phyloP scores from a whole-genome alignment of 2,329 filamentous ascomycete species.

The Helotiales sp. region DNA sequence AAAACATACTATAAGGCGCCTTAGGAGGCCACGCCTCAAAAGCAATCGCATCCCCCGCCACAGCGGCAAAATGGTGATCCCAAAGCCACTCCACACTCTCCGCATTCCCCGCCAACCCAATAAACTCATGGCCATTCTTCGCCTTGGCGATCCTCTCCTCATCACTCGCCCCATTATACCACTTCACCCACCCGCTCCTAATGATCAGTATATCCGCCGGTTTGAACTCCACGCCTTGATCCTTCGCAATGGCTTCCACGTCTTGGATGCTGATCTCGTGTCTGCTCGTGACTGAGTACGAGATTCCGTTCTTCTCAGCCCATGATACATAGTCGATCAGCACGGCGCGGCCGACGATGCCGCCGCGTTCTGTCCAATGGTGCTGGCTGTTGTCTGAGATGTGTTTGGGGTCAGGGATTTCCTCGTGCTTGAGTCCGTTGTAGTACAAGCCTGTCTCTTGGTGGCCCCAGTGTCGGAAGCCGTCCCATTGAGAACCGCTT shows the following conservation, averaged over 20 bases:
- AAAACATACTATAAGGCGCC: constrained; percentile 20
- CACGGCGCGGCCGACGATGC: constrained; percentile 60
- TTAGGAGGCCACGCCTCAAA: constrained; percentile 40
- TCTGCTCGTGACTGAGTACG: constrained; percentile 45
- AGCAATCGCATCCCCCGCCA: constrained; percentile 37
- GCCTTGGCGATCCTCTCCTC: constrained; percentile 22
- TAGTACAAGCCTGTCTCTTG: constrained; percentile 40
- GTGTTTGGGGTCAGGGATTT: constrained; percentile 44
- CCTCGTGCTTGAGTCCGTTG: constrained; percentile 40
- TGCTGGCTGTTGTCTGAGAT: constrained; percentile 37
- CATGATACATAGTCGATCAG: constrained; percentile 56
- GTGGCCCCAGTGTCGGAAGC: constrained; percentile 45
- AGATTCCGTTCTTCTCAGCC: constrained; percentile 43
- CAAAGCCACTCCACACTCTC: constrained; percentile 40
- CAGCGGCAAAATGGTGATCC: constrained; percentile 40
- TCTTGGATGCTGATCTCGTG: constrained; percentile 46
- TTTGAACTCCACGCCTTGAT: constrained; percentile 51
- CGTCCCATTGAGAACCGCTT: constrained; percentile 52
- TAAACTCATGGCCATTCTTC: constrained; percentile 23
- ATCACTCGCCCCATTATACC: constrained; percentile 38
- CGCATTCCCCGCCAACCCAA: constrained; percentile 30
- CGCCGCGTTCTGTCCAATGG: constrained; percentile 41
- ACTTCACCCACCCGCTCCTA: constrained; percentile 52
- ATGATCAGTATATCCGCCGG: constrained; percentile 57
- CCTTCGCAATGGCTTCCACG: constrained; percentile 49